phyloP scores from a whole-genome alignment of 768 basidiomycete genomes.

The Paxillus ammoniavirescens region DNA sequence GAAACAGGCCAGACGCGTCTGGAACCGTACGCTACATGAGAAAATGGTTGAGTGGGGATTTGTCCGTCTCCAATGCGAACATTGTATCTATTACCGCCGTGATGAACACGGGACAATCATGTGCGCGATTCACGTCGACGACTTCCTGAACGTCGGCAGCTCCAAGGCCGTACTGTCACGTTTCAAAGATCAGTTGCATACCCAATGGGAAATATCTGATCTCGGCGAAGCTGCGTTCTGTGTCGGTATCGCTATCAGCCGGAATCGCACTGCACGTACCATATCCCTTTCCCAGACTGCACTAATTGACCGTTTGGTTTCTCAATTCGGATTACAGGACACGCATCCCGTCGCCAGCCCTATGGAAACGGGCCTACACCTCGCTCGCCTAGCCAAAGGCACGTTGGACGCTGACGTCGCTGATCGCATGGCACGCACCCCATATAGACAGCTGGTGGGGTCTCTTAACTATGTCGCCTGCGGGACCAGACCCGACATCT shows the following conservation, averaged over 20 bases:
- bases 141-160: too few species aligned
- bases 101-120: constrained; percentile 32
- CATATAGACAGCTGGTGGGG: not conserved
- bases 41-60: too few species aligned
- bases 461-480: not conserved
- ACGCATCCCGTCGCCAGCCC: not conserved
- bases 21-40: too few species aligned
- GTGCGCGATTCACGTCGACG: not conserved
- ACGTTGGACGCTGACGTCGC: not conserved
- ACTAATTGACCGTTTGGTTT: constrained; percentile 23
- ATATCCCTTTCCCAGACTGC: constrained; percentile 28
- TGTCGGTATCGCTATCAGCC: constrained; percentile 32
- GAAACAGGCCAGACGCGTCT: too few species aligned
- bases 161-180: too few species aligned
- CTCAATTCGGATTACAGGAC: not conserved
- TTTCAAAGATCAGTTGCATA: constrained; percentile 17
- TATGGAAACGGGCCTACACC: not conserved
- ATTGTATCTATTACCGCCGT: constrained; percentile 20
- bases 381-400: not conserved
- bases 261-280: constrained; percentile 10
- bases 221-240: constrained; percentile 29
- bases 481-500: not conserved
- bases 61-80: too few species aligned
- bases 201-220: constrained; percentile 30
- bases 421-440: not conserved